phyloP scores from a whole-genome alignment of 306 rosid species.

The Corylus americana region DNA sequence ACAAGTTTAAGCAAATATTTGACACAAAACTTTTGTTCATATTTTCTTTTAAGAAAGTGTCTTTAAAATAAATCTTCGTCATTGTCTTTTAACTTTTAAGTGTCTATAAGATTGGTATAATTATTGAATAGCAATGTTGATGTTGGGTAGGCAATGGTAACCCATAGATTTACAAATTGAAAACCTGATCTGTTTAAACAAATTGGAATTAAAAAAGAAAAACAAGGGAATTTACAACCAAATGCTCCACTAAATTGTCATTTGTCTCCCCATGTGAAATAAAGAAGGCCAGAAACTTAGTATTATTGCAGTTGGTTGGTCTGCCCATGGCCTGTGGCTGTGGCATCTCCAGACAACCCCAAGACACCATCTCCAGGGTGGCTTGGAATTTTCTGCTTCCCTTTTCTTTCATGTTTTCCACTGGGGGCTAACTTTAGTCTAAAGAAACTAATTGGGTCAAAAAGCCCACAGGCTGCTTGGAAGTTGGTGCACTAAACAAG shows the following conservation, averaged over 20 bases:
- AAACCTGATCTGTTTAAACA: background rate
- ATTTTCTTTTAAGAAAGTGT: too few relatives aligned
- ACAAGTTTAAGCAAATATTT: too few relatives aligned
- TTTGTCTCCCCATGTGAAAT: background rate
- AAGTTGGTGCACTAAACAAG: slow-evolving; percentile 55
- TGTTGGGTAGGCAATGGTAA: background rate
- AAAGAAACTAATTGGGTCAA: slow-evolving; percentile 47
- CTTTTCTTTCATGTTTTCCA: slow-evolving; percentile 41
- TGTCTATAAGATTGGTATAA: too few relatives aligned
- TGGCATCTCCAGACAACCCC: background rate
- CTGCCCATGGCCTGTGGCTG: background rate
- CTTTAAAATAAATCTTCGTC: too few relatives aligned
- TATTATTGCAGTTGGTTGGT: background rate
- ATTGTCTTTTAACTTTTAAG: too few relatives aligned
- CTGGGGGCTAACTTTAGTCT: slow-evolving; percentile 34
- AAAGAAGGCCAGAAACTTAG: background rate
- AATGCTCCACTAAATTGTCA: too few relatives aligned
- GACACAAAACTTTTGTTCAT: too few relatives aligned
- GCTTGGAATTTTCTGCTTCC: slow-evolving; percentile 21
- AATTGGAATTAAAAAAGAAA: too few relatives aligned
- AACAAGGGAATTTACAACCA: background rate
- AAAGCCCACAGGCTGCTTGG: slow-evolving; percentile 51
- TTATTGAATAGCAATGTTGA: too few relatives aligned
- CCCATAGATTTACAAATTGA: background rate
- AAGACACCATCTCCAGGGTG: slow-evolving; percentile 25